Percentiles rank a stretch among this genome's conserved stretches.
These are phyloP conservation scores for Axilococcus clingmanii DNA, from an alignment of 139 green algal species.

Conservation along the genomic window DNA sequence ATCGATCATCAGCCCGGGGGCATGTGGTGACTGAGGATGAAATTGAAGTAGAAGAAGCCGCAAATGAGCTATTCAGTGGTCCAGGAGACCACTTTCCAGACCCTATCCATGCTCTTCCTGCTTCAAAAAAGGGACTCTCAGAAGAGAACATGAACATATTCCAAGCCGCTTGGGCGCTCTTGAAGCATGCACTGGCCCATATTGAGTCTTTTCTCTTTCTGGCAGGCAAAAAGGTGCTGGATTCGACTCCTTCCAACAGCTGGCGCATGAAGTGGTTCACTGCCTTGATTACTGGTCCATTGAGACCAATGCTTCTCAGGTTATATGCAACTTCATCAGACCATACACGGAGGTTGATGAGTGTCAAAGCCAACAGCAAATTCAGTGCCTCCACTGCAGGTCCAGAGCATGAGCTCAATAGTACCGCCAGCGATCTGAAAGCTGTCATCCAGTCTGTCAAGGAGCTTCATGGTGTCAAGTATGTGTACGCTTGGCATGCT, in stretches of 20 bases:
- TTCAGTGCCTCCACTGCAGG: slow-evolving; percentile 37
- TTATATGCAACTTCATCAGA: slow-evolving; percentile 58
- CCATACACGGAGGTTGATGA: slow-evolving; percentile 68
- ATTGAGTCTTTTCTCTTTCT: slow-evolving; percentile 46
- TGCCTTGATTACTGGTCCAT: neutral
- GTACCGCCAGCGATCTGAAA: slow-evolving; percentile 29
- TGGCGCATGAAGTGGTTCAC: slow-evolving; percentile 29
- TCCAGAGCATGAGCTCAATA: neutral
- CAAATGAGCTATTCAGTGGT: neutral
- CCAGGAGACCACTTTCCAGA: slow-evolving; percentile 6
- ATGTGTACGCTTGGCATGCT: slow-evolving; percentile 85
- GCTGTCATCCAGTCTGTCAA: slow-evolving; percentile 49
- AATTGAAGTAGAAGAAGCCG: slow-evolving; percentile 17
- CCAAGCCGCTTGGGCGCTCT: neutral
- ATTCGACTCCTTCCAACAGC: slow-evolving; percentile 38
- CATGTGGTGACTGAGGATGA: slow-evolving; percentile 6
- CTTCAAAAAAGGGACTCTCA: neutral
- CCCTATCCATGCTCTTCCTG: no score
- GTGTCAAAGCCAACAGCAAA: slow-evolving; percentile 73
- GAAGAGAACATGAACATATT: neutral
- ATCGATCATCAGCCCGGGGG: neutral
- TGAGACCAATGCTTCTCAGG: slow-evolving; percentile 43
- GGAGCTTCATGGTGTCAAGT: slow-evolving; percentile 37
- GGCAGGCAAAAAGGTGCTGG: slow-evolving; percentile 57
- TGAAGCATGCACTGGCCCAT: slow-evolving; percentile 29